Conservation (phyloP, 2,329 filamentous ascomycete genomes). For the Ambrosiella cleistominuta region DNA sequence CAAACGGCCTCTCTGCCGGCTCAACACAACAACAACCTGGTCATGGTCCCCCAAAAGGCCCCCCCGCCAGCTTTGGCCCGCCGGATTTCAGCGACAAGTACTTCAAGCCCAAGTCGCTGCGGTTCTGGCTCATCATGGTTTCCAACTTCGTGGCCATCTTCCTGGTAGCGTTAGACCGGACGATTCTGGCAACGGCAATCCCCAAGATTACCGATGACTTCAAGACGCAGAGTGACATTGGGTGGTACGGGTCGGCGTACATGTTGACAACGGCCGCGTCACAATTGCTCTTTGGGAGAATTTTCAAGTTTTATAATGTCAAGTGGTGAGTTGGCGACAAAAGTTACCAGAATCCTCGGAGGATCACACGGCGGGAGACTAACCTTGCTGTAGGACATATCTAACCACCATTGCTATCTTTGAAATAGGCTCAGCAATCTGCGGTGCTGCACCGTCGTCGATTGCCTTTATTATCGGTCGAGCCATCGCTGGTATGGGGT, state of each 20-base stretch:
- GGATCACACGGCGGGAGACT: neutral
- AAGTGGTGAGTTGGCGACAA: conserved; percentile 22
- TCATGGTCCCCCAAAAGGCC: neutral
- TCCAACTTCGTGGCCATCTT: conserved; percentile 39
- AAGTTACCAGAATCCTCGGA: neutral
- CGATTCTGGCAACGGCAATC: conserved; percentile 35
- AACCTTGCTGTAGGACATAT: conserved; percentile 20
- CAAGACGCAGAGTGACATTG: conserved; percentile 36
- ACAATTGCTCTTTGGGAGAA: conserved; percentile 30
- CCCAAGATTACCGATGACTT: conserved; percentile 35
- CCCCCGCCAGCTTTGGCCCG: neutral
- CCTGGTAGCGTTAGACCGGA: conserved; percentile 38
- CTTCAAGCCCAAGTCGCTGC: conserved; percentile 33
- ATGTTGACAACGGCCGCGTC: conserved; percentile 41
- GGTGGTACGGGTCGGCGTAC: conserved; percentile 43
- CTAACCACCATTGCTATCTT: conserved; percentile 32
- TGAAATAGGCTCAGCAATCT: conserved; percentile 36
- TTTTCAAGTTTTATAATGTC: conserved; percentile 33
- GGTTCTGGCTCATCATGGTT: conserved; percentile 37
- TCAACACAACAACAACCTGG: neutral
- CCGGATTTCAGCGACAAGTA: conserved; percentile 22
- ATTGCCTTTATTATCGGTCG: conserved; percentile 37
- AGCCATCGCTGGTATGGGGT: conserved; percentile 37
- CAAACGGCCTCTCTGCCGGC: too few relatives aligned
- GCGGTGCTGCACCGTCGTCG: conserved; percentile 36